Evolutionary conservation across 768 basidiomycete species (phyloP), one percentile per base, ranked within the genome.

Genomic region (Rhizopogon sp.): DNA sequence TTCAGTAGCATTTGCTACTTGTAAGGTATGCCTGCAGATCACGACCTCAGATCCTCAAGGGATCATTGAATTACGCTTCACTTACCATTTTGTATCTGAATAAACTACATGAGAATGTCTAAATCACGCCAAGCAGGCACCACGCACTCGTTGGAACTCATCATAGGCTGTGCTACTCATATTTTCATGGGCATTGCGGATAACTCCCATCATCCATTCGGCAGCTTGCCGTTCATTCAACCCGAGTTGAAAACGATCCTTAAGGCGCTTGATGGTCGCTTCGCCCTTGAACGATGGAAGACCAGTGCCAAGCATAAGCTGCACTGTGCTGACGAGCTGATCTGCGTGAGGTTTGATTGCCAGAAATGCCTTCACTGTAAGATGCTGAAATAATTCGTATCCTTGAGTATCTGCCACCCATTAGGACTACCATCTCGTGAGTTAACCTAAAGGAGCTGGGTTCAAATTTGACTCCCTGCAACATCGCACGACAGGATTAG

Each of bases 271-370:
- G 68, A 98, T 95, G 3, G 97, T 98, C 0, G 76, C 76, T 66
- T 98, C 94, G 44, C 96, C 97, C 67, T 98, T 98, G 82, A 98
- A 98, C 6, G 91, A 94, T 10, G 97, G 97, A 28, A 99, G 74
- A 11, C 88, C 92, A 20, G 20, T 20, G 20, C 20, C 20, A 20
- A 20, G 20, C 20, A 20, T 20, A 52, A 98, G 79, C 57, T 86
- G 87, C 2, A 90, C 90, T 6, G 94, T 87, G 64, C 88, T 85
- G 61, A 94, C 80, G 22, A 99, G 80, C 62, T 96, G 91, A 44
- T 94, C 90, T 5, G 93, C 88, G 68, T 93, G 89, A 0, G 94
- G 93, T n/a, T 97, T 85, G 56, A 97, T 87, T 2, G 96, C 92
- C 42, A 99, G 82, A 80, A 99, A 99, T 1, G 92, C 95, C 70